These are phyloP conservation scores for Aspergillus bridgeri DNA, from an alignment of 495 filamentous ascomycete species.

Conservation along the genomic window DNA sequence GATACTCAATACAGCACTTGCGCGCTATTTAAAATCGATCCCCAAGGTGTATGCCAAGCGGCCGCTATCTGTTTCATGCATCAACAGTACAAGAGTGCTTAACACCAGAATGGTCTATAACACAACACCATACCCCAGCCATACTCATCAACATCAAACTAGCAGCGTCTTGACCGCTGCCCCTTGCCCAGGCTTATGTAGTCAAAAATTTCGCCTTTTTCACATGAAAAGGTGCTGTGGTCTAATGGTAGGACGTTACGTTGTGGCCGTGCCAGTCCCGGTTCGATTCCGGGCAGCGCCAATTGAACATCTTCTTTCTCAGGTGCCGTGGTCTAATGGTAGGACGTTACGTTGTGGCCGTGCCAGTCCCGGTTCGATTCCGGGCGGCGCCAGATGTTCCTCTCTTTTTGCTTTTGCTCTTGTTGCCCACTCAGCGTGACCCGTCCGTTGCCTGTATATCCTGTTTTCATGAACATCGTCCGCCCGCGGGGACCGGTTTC, in stretches of 20 bases:
- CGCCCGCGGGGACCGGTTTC: background rate
- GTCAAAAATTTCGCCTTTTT: too few relatives aligned
- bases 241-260: conserved; percentile 34
- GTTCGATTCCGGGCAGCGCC: conserved; percentile 65
- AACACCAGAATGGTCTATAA: too few relatives aligned
- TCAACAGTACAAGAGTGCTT: too few relatives aligned
- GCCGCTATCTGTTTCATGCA: too few relatives aligned
- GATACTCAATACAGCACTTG: too few relatives aligned
- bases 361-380: conserved; percentile 79
- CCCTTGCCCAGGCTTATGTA: too few relatives aligned
- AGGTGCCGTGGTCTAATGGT: conserved; percentile 31
- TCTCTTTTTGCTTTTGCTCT: conserved; percentile 8
- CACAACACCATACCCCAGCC: too few relatives aligned
- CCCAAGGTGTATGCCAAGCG: too few relatives aligned
- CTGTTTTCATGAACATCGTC: background rate
- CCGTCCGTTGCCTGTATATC: background rate
- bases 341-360: conserved; percentile 52
- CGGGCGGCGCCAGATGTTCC: conserved; percentile 46
- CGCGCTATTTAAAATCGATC: too few relatives aligned
- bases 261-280: conserved; percentile 76
- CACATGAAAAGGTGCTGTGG: conserved; percentile 25
- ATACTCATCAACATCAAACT: too few relatives aligned
- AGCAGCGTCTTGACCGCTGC: too few relatives aligned
- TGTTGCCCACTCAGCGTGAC: background rate
- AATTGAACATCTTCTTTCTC: conserved; percentile 10